These are phyloP conservation scores for Xylaria palmicola DNA, from an alignment of 495 filamentous ascomycete genomes.

Conservation along the genomic window DNA sequence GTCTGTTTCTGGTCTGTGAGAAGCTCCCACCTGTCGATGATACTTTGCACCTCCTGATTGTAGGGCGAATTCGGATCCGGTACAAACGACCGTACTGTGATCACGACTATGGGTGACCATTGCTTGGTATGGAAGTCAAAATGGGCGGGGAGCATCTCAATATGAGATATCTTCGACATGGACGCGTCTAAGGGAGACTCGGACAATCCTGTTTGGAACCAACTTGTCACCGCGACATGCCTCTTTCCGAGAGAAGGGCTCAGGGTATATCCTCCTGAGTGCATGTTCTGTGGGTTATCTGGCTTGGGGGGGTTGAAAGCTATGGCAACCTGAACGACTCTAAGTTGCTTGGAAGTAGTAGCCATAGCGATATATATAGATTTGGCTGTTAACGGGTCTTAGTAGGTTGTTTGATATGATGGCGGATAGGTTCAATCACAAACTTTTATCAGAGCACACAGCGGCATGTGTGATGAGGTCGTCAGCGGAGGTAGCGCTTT, in stretches of 20 bases:
- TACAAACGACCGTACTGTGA: constrained; percentile 70
- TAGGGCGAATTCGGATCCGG: constrained; percentile 52
- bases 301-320: constrained; percentile 46
- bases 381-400: constrained; percentile 38
- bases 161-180: constrained; percentile 59
- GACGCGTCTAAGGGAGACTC: constrained; percentile 50
- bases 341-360: constrained; percentile 65
- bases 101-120: constrained; percentile 57
- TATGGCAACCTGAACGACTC: constrained; percentile 59
- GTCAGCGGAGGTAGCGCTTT: constrained; percentile 64
- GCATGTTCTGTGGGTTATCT: constrained; percentile 35
- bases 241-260: constrained; percentile 46
- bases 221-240: constrained; percentile 52
- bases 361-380: constrained; percentile 62
- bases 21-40: constrained; percentile 79
- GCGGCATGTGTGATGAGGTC: constrained; percentile 79
- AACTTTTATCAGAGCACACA: constrained; percentile 70
- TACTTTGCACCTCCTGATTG: constrained; percentile 60
- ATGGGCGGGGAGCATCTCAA: constrained; percentile 64
- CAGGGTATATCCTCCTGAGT: constrained; percentile 31
- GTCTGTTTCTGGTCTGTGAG: constrained; percentile 54
- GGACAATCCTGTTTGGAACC: constrained; percentile 42
- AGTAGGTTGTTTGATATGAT: not conserved
- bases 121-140: constrained; percentile 51
- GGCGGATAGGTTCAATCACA: constrained; percentile 1